Base-by-base conservation (phyloP, 805 yeast genomes). In the Cyberlindnera xishuangbannaensis region DNA sequence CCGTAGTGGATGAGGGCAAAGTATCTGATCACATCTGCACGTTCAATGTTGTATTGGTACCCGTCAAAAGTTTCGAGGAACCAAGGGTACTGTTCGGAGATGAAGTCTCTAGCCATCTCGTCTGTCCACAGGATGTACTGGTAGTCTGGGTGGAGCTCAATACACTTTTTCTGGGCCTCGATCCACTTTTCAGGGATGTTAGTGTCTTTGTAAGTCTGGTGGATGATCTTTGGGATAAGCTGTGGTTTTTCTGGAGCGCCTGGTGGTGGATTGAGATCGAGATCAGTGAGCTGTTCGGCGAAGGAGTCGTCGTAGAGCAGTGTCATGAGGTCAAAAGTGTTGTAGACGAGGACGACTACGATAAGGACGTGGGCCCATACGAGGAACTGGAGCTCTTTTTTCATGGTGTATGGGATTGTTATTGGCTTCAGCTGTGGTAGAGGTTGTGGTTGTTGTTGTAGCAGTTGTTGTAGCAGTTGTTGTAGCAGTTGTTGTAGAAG, bases 121-220 rank as follows among this genome's bases (percentile, higher is more conserved):
- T 87, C 96, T 5, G 96, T 88, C 97, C 97, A 87, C 22, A 87
- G 58, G 28, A 79, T 78, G 59, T 87, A 87, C 56, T 84, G 78
- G 53, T 83, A 88, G 58, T 86, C 96, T 2, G 92, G 90, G 54
- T 88, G 94, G 36, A 80, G 61, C 40, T 82, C 83, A 26, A 75
- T 68, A 53, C 95, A 85, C 17, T 73, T 72, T 53, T 77, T 70
- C 51, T 84, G 95, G 18, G 94, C 86, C 6, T 69, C 71, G 40
- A 63, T 65, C 97, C 97, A 88, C 30, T 71, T 65, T 31, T 77
- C 87, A 3, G 97, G 97, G 12, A 87, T 73, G 15, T 78, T 71
- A 11, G 64, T 69, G 15, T 84, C 82, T 55, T 83, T 87, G 59
- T 88, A 88, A 11, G 96, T 88, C 58, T 88, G 97, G 55, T 88